Evolutionary conservation across 495 filamentous ascomycete genomes (phyloP).

Genomic region (Viridothelium virens): DNA sequence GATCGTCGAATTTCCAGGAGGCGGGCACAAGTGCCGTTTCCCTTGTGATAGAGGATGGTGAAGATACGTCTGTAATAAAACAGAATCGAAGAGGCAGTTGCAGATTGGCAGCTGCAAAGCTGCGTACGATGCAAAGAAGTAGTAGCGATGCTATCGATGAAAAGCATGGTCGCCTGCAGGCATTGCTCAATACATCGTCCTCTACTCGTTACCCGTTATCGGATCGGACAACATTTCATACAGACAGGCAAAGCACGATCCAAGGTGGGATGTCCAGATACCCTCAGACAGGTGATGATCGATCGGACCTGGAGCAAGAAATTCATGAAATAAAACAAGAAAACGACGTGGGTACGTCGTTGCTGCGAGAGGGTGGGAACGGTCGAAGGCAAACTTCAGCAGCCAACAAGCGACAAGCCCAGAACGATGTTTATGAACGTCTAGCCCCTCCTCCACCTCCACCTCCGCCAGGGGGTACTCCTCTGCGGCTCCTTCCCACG

Average conservation of each 20-base stretch:
- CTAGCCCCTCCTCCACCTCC: background rate
- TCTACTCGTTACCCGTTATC: background rate
- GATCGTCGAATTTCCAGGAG: background rate
- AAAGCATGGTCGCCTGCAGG: conserved; percentile 3
- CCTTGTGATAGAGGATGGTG: conserved; percentile 5
- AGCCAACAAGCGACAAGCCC: background rate
- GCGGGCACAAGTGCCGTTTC: conserved; percentile 10
- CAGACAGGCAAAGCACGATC: background rate
- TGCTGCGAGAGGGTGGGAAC: background rate
- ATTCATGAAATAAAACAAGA: conserved; percentile 9
- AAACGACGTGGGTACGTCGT: background rate
- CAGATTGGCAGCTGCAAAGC: background rate
- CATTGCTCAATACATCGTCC: background rate
- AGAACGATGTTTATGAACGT: background rate
- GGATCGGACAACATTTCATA: background rate
- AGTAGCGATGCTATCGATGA: background rate
- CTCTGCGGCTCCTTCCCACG: conserved; percentile 25
- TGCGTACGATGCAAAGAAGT: background rate
- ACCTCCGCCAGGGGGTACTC: conserved; percentile 4
- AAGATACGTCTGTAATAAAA: background rate
- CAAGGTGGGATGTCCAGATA: background rate
- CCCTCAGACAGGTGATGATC: background rate
- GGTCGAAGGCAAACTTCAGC: background rate
- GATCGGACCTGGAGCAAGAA: background rate
- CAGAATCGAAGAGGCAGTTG: background rate